These are phyloP conservation scores for Oxalis stricta DNA, from an alignment of 441 rosid species.

Conservation along the genomic window DNA sequence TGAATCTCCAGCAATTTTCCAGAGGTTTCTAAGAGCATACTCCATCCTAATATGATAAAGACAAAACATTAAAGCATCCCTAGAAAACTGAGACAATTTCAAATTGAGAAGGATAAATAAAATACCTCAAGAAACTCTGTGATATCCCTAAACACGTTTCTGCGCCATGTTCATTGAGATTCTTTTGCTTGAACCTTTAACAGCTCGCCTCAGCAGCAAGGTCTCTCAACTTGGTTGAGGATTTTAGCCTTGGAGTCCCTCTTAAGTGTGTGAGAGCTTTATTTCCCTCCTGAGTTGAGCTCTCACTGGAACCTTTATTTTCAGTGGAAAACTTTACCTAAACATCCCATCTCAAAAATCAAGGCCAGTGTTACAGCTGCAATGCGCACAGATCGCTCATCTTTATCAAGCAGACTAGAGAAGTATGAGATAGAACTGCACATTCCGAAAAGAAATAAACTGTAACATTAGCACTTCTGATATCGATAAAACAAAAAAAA, in stretches of 20 bases:
- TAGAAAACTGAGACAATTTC: background rate
- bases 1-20: constrained; percentile 63
- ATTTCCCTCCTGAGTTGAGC: constrained; percentile 34
- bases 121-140: constrained; percentile 76
- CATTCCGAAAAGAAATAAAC: constrained; percentile 10
- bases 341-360: constrained; percentile 56
- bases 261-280: constrained; percentile 37
- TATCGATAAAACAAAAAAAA: no score
- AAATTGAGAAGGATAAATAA: background rate
- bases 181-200: constrained; percentile 90
- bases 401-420: constrained; percentile 65
- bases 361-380: constrained; percentile 88
- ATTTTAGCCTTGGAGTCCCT: constrained; percentile 58
- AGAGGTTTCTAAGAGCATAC: constrained; percentile 44
- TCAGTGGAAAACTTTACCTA: constrained; percentile 57
- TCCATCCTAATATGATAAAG: constrained; percentile 33
- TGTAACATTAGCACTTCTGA: background rate
- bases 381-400: constrained; percentile 80
- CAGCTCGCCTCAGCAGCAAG: constrained; percentile 86
- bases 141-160: constrained; percentile 66
- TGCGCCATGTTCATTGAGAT: constrained; percentile 77
- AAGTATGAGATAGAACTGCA: constrained; percentile 67
- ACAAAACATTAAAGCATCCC: background rate
- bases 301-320: constrained; percentile 26
- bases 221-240: constrained; percentile 52